Base-by-base conservation (phyloP, 2,329 filamentous ascomycete species). In the Aspergillus ustus region DNA sequence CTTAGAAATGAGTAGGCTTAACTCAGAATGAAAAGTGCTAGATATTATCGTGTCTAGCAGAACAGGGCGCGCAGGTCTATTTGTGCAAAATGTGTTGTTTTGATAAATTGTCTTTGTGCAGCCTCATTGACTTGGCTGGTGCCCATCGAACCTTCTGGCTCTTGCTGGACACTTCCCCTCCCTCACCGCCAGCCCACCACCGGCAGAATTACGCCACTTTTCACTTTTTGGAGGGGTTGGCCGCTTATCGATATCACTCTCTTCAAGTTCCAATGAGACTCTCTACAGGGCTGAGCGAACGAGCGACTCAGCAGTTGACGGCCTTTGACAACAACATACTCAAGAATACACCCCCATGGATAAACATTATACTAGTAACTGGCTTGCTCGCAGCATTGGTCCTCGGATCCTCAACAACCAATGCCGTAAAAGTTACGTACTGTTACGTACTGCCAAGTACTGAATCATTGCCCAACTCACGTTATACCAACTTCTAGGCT, bases 101-200 rank as follows among this genome's bases (percentile, higher is more conserved):
- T 46, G 19, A 46, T 46, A 20, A 46, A 46, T 46, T 46, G 25
- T 37, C 53, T 44, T 57, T 56, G 50, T 49, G 53, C 62, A 55
- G 29, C 63, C 53, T 54, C 29, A 48, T 7, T 37, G 48, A 51
- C 62, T 57, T 53, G 62, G 53, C 61, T 54, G 54, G 25, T 44
- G 57, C 37, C 62, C 67, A 70, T 77, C 74, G 77, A 79, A 78
- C 67, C 70, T 80, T 79, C 77, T 76, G 70, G 78, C 63, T 71
- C 61, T 60, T 74, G 55, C 74, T 71, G 57, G 73, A 73, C 53
- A 34, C 48, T 57, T 67, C 67, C 66, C 65, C 55, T 50, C 15
- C 20, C 52, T 70, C 65, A 75, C 73, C 73, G 73, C 70, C 70
- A 57, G 19, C 7, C 5, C 3, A 8, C 7, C 13, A 45, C 49